phyloP scores from a whole-genome alignment of 495 filamentous ascomycete species.

The Trichoderma orchidacearum region DNA sequence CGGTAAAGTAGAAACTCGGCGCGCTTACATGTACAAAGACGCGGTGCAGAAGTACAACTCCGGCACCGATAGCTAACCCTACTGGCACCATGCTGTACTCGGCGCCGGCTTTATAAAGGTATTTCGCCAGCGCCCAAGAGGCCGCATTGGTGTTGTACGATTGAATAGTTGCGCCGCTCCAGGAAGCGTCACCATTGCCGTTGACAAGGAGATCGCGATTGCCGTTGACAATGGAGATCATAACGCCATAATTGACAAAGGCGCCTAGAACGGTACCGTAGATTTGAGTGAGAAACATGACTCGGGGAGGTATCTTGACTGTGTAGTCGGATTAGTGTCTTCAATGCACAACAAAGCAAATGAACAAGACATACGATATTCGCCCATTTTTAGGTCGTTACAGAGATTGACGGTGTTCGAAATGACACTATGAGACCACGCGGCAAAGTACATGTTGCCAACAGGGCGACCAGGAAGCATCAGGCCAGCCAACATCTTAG shows the following conservation, averaged over 20 bases:
- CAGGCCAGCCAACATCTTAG: constrained; percentile 15
- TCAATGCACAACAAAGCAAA: constrained; percentile 12
- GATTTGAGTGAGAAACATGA: constrained; percentile 21
- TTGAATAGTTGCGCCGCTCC: constrained; percentile 20
- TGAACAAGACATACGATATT: background rate
- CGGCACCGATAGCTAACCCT: constrained; percentile 29
- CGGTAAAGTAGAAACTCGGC: too few species aligned
- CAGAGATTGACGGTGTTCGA: constrained; percentile 15
- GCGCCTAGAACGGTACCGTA: constrained; percentile 21
- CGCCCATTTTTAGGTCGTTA: constrained; percentile 16
- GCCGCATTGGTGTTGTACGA: constrained; percentile 25
- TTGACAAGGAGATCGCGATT: constrained; percentile 3
- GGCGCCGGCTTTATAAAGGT: constrained; percentile 18
- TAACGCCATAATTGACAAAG: constrained; percentile 23
- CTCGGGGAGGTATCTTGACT: constrained; percentile 26
- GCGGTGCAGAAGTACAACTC: constrained; percentile 24
- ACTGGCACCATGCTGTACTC: constrained; percentile 31
- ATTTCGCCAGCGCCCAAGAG: constrained; percentile 28
- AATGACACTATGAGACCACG: constrained; percentile 12
- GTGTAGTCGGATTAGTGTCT: background rate
- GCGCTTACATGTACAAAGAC: constrained; percentile 19
- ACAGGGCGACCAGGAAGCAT: constrained; percentile 12
- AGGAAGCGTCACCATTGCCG: background rate
- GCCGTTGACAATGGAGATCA: constrained; percentile 10
- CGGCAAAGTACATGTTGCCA: constrained; percentile 13